phyloP scores from a whole-genome alignment of 140 eudicot species.

The Anethum foeniculum region DNA sequence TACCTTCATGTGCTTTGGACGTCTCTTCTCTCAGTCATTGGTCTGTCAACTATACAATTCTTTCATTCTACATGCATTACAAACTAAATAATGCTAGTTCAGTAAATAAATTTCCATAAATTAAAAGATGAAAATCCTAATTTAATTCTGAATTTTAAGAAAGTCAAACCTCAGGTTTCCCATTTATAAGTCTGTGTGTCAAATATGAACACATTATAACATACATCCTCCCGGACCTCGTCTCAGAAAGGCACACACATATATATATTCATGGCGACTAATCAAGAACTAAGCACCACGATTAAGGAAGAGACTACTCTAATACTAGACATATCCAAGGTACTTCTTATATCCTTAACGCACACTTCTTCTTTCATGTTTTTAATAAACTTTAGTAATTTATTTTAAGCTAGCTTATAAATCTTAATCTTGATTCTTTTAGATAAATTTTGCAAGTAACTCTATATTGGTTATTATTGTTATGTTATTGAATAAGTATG shows the following conservation, averaged over 20 bases:
- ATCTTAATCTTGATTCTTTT: too few relatives aligned
- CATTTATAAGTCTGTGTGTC: neutral
- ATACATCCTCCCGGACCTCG: neutral
- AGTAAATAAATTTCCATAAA: neutral
- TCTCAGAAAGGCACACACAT: neutral
- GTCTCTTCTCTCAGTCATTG: neutral
- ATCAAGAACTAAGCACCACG: neutral
- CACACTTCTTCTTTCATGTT: neutral
- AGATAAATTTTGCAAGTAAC: neutral
- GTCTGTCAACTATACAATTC: neutral
- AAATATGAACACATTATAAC: neutral
- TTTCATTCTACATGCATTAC: neutral
- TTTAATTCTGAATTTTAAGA: neutral
- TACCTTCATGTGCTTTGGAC: neutral
- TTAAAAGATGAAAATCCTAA: neutral
- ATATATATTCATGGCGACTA: neutral
- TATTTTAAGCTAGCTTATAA: neutral
- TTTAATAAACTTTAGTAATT: too few relatives aligned
- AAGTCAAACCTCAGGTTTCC: neutral
- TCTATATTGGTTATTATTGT: neutral
- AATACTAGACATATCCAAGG: neutral
- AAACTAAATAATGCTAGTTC: neutral
- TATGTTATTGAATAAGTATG: neutral
- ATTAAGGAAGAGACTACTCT: neutral
- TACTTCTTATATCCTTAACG: neutral